Evolutionary conservation across 1,139 yeast genomes (phyloP), one percentile per base, ranked within the genome.

Genomic region (Candida pseudoviswanathii): DNA sequence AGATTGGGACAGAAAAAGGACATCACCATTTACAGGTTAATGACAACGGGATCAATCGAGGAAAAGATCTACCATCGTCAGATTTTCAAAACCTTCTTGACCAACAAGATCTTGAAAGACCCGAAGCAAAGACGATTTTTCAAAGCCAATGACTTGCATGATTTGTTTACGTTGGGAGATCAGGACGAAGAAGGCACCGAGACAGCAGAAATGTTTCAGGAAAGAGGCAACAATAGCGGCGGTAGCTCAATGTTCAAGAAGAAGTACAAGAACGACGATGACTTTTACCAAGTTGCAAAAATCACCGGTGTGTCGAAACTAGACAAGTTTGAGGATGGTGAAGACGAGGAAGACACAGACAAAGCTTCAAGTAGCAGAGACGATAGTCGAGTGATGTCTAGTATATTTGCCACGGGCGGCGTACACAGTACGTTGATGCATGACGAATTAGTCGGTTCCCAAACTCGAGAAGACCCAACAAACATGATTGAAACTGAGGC

Each of bases 41-140:
- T 94, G 91, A 89, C 94, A 32, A 91, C 97, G 0, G 98, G 98
- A 0, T 84, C 97, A 0, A 95, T 94, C 44, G 99, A 94, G 63
- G 99, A 94, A 62, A 94, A 94, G 66, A 94, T 95, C 2, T 94
- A 94, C 61, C 99, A 95, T 61, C 80, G 99, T 30, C 99, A 94
- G 67, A 94, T 94, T 39, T 95, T 94, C 78, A 94, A 94, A 65
- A 97, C 96, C 51, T 88, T 94, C 59, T 70, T 94, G 54, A 89
- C 97, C 0, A 95, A 95, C 68, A 95, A 94, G 68, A 92, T 94
- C 55, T 73, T 95, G 61, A 92, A 91, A 57, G 99, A 94, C 62
- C 99, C 99, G 0, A 92, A 92, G 57, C 99, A 95, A 62, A 79
- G 94, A 52, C 72, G 98, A 52, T 92, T 94, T 59, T 94, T 94